phyloP scores from a whole-genome alignment of 768 basidiomycete genomes.

The Termitomyces heimii region DNA sequence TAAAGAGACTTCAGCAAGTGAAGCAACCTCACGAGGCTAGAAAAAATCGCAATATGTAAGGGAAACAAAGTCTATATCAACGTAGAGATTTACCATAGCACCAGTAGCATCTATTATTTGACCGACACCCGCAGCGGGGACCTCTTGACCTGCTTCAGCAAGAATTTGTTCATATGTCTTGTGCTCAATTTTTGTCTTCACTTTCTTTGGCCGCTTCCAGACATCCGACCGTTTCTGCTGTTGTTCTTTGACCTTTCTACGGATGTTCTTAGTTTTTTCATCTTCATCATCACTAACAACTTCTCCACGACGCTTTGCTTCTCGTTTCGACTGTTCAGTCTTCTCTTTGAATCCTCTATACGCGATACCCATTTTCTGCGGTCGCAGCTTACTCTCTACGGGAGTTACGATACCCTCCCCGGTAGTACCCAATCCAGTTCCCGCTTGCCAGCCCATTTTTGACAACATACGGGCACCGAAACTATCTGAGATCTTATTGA shows the following conservation, averaged over 20 bases:
- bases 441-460: constrained; percentile 95
- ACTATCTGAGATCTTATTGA: constrained; percentile 67
- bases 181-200: constrained; percentile 83
- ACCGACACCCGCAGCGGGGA: constrained; percentile 53
- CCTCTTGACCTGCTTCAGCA: constrained; percentile 73
- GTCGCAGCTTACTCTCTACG: constrained; percentile 78
- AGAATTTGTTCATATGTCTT: constrained; percentile 97
- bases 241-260: constrained; percentile 48
- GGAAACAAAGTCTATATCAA: neutral
- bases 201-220: constrained; percentile 85
- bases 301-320: constrained; percentile 73
- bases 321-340: constrained; percentile 77
- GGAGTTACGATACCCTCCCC: constrained; percentile 87
- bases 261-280: constrained; percentile 38
- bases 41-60: constrained; percentile 5
- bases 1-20: constrained; percentile 69
- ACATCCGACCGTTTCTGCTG: constrained; percentile 62
- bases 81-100: constrained; percentile 58
- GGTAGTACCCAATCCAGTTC: constrained; percentile 65
- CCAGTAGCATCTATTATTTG: constrained; percentile 95
- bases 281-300: constrained; percentile 71
- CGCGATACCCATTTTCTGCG: constrained; percentile 83
- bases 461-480: constrained; percentile 87
- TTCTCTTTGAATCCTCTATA: constrained; percentile 85
- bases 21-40: constrained; percentile 83